phyloP scores from a whole-genome alignment of 441 rosid species.

The Sinapis alba region DNA sequence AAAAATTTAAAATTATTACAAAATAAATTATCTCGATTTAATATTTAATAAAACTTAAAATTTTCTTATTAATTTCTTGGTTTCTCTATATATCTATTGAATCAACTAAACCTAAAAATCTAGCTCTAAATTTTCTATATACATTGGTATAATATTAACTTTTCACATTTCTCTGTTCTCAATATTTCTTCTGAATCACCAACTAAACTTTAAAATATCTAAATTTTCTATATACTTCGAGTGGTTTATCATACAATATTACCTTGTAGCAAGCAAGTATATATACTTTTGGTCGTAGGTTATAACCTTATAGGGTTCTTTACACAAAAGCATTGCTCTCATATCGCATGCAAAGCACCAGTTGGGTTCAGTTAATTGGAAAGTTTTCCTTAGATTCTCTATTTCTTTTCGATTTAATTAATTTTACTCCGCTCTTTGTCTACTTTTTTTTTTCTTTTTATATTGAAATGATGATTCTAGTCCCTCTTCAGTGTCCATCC shows the following conservation, averaged over 20 bases:
- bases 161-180: not conserved
- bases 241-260: slow-evolving; percentile 16
- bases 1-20: not conserved
- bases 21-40: not conserved
- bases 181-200: not conserved
- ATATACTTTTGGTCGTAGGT: slow-evolving; percentile 36
- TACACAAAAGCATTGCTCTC: slow-evolving; percentile 32
- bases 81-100: not conserved
- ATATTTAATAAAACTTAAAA: not conserved
- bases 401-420: slow-evolving; percentile 4
- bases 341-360: slow-evolving; percentile 31
- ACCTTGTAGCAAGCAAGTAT: slow-evolving; percentile 38
- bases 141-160: not conserved
- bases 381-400: slow-evolving; percentile 29
- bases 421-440: slow-evolving; percentile 4
- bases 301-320: slow-evolving; percentile 27
- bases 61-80: not conserved
- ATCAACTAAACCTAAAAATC: not conserved
- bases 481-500: slow-evolving; percentile 16
- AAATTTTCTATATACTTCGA: not conserved
- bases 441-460: not conserved
- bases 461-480: slow-evolving; percentile 35
- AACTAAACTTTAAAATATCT: not conserved
- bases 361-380: slow-evolving; percentile 36
- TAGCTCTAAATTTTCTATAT: not conserved